Base-by-base conservation (phyloP, 768 basidiomycete species). In the Pulveroboletus ravenelii region DNA sequence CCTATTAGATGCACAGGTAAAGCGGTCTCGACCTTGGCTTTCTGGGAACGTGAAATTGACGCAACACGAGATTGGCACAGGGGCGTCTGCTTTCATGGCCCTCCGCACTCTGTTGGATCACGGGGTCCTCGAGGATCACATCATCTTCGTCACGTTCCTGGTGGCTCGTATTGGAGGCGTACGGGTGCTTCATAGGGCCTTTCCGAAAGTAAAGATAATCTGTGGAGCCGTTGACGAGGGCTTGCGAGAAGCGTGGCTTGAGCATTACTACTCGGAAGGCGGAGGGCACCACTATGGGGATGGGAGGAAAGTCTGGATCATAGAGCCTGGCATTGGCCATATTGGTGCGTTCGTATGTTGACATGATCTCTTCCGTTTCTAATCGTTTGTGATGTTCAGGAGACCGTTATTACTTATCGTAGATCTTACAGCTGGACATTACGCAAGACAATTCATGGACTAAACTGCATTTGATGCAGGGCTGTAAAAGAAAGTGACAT, bases 31-130 rank as follows among this genome's bases (percentile, higher is more conserved):
- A n/a, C 34, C 27, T 14, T 34, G 10, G 14, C 8, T 45, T 34
- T 47, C 8, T 14, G 6, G 6, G 23, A 6, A 37, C 41, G 12
- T 5, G 10, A 13, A 10, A 15, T 47, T 41, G 35, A 41, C 39
- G 15, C 39, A 44, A n/a, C 45, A 51, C 37, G 45, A 95, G 85
- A 92, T 98, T 65, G 93, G 91, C 6, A 97, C 95, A 0, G 95
- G 86, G 5, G 93, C 94, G 0, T 83, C 90, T 4, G 85, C 86
- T 17, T 89, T 97, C 67, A 97, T 98, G 95, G 87, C 93, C 0
- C 89, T 99, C 53, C 87, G 95, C 27, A 80, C 95, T 10, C 73
- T 97, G 10, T 77, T 98, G 15, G 95, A 99, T 64, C 95, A 99
- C 58, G 93, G 95, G 12, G 84, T 95, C 15, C 78, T 67, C 48